Conservation (phyloP, 768 basidiomycete species). For the Russula abietina region DNA sequence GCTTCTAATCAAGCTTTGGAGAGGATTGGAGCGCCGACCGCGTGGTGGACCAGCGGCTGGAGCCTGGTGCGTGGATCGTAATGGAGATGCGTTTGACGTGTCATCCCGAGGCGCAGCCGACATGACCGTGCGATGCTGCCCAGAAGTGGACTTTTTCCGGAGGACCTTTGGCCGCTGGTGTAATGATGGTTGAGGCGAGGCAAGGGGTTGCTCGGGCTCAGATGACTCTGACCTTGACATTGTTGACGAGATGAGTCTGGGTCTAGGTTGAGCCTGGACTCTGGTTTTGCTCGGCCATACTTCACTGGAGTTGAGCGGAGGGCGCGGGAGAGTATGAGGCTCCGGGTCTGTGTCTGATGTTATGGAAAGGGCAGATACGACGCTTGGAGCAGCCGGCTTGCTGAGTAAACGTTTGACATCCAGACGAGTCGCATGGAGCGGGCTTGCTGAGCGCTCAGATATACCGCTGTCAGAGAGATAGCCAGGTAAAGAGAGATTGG, state of each 20-base stretch:
- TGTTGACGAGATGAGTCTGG: not conserved
- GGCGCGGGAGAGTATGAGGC: not conserved
- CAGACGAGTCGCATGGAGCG: conserved; percentile 19
- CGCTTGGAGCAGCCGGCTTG: conserved; percentile 23
- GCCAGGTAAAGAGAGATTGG: conserved; percentile 7
- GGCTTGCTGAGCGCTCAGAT: conserved; percentile 15
- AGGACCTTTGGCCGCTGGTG: conserved; percentile 12
- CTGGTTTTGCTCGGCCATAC: conserved; percentile 15
- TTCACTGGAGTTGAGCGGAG: not conserved
- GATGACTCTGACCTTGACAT: not conserved
- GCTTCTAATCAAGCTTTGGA: conserved; percentile 16
- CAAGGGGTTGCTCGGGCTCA: not conserved
- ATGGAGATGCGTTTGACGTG: conserved; percentile 3
- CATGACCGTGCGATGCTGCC: not conserved
- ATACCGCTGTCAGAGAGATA: conserved; percentile 19
- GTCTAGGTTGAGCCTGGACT: not conserved
- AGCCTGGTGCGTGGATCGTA: not conserved
- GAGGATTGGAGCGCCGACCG: conserved; percentile 2
- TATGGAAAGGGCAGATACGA: conserved; percentile 21
- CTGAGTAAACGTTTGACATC: conserved; percentile 25
- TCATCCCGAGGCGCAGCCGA: not conserved
- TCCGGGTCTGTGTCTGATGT: conserved; percentile 25
- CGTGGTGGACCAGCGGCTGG: not conserved
- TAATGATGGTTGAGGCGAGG: not conserved
- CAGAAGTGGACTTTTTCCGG: conserved; percentile 8